Conservation (phyloP, 352 stramenopile genomes). For the Globisporangium cederbergense region DNA sequence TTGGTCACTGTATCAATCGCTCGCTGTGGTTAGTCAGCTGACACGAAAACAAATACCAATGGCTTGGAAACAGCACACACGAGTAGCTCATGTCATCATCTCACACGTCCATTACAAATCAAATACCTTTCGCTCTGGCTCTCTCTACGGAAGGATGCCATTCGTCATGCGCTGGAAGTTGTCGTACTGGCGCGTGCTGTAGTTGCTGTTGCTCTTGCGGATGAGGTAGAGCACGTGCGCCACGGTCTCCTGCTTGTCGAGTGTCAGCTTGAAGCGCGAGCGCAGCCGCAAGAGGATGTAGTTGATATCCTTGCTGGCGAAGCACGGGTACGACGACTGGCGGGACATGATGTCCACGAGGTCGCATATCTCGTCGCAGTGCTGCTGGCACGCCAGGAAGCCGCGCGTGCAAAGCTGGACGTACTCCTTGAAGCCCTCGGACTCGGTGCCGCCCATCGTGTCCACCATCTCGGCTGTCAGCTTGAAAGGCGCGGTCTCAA, state of each 20-base stretch:
- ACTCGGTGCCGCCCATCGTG: constrained; percentile 93
- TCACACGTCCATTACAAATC: constrained; percentile 9
- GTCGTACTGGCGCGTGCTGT: constrained; percentile 92
- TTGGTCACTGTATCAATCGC: not conserved
- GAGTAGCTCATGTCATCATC: constrained; percentile 1
- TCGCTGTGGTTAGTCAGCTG: not conserved
- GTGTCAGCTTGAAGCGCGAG: constrained; percentile 83
- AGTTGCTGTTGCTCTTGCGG: constrained; percentile 91
- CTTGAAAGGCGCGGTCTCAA: constrained; percentile 99
- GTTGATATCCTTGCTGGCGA: constrained; percentile 79
- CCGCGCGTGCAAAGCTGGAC: constrained; percentile 96
- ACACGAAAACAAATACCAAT: not conserved
- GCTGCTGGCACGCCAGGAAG: constrained; percentile 95
- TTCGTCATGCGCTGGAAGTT: constrained; percentile 95
- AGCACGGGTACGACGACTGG: constrained; percentile 96
- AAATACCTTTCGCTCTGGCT: not conserved
- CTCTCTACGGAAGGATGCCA: constrained; percentile 81
- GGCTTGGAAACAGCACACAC: not conserved
- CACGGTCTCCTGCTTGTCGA: constrained; percentile 89
- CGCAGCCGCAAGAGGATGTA: constrained; percentile 86
- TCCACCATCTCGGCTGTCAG: constrained; percentile 99
- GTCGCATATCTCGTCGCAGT: constrained; percentile 94
- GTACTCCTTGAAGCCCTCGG: constrained; percentile 95
- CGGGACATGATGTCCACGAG: constrained; percentile 97
- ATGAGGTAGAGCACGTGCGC: constrained; percentile 89